These are phyloP conservation scores for Leccinum insolens DNA, from an alignment of 1,284 basidiomycete species.

Conservation along the genomic window DNA sequence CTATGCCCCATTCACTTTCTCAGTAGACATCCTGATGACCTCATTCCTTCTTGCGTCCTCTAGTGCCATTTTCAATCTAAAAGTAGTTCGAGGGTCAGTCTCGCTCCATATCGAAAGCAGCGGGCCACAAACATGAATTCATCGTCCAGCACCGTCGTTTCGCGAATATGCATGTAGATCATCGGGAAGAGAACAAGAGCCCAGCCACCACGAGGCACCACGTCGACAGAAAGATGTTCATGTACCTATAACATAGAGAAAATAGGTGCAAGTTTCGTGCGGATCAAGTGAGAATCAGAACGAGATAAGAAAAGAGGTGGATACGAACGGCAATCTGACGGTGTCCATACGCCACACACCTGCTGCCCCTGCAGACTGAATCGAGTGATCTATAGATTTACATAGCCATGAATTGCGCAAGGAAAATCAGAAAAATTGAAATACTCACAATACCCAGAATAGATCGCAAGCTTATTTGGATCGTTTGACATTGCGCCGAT, in stretches of 20 bases:
- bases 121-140: constrained; percentile 24
- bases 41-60: background rate
- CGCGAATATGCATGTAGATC: constrained; percentile 34
- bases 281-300: too few relatives aligned
- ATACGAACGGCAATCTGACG: constrained; percentile 26
- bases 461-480: constrained; percentile 40
- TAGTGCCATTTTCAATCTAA: constrained; percentile 6
- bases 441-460: constrained; percentile 43
- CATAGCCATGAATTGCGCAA: background rate
- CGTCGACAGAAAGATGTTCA: constrained; percentile 35
- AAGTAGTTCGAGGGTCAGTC: background rate
- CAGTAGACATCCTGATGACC: background rate
- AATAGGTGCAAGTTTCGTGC: too few relatives aligned
- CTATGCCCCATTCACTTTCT: background rate
- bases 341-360: constrained; percentile 41
- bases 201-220: constrained; percentile 35
- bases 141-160: constrained; percentile 34
- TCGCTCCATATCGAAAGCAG: background rate
- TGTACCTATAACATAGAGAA: constrained; percentile 8
- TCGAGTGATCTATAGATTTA: constrained; percentile 31
- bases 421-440: background rate
- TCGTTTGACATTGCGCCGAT: constrained; percentile 45
- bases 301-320: background rate
- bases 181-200: constrained; percentile 38
- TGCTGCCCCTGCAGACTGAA: constrained; percentile 41